phyloP scores from a whole-genome alignment of 2,329 filamentous ascomycete genomes.

The Hypoxylon sp. region DNA sequence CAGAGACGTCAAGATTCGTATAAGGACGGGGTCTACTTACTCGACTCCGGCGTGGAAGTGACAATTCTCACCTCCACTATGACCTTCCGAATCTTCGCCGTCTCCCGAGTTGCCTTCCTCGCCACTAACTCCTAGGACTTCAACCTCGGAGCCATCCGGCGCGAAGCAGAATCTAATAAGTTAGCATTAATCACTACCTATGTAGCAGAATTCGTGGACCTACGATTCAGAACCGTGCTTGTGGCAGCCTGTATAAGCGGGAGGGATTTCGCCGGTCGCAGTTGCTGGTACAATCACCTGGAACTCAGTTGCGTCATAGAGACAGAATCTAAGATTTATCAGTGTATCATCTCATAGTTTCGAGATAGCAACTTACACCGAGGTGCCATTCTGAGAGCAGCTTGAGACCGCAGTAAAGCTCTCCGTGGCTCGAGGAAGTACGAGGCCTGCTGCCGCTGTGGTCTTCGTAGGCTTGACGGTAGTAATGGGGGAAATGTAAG shows the following conservation, averaged over 20 bases:
- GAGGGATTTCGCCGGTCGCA: constrained; percentile 50
- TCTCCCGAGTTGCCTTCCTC: constrained; percentile 43
- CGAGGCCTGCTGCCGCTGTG: constrained; percentile 37
- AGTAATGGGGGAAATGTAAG: constrained; percentile 17
- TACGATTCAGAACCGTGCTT: constrained; percentile 66
- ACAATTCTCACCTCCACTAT: constrained; percentile 63
- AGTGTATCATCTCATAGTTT: not conserved
- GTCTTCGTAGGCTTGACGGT: constrained; percentile 28
- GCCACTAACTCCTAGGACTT: constrained; percentile 61
- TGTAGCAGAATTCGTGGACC: constrained; percentile 37
- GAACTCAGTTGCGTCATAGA: constrained; percentile 51
- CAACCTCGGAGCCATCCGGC: constrained; percentile 72
- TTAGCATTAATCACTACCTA: not conserved
- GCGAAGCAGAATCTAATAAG: constrained; percentile 72
- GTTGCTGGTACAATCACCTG: constrained; percentile 53
- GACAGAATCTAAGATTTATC: constrained; percentile 51
- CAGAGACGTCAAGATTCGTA: not conserved
- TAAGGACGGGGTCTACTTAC: constrained; percentile 62
- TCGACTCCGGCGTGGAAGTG: constrained; percentile 84
- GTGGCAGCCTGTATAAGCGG: constrained; percentile 64
- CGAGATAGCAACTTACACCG: constrained; percentile 56
- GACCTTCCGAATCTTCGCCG: constrained; percentile 29
- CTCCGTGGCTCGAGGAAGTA: constrained; percentile 52
- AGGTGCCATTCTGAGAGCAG: constrained; percentile 65
- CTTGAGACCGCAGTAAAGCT: constrained; percentile 63